Evolutionary conservation across 768 basidiomycete species (phyloP).

Genomic region (Boletus insuetus): DNA sequence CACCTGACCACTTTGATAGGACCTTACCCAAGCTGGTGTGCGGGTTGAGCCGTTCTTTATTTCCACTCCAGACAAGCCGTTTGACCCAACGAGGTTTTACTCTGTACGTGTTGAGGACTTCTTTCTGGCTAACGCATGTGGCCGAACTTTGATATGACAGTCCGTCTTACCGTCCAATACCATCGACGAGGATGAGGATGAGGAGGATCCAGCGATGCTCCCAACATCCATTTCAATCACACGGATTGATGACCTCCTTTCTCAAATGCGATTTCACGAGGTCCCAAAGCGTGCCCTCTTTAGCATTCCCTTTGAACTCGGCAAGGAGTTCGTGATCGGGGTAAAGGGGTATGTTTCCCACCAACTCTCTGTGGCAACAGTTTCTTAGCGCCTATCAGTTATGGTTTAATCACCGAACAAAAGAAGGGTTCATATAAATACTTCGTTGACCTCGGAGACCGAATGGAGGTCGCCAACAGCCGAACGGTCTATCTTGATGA

Average conservation of each 20-base stretch:
- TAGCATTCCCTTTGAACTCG: slow-evolving; percentile 78
- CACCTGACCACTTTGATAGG: slow-evolving; percentile 43
- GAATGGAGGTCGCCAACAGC: slow-evolving; percentile 70
- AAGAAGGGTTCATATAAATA: slow-evolving; percentile 80
- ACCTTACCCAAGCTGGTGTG: slow-evolving; percentile 76
- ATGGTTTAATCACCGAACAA: slow-evolving; percentile 85
- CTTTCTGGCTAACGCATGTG: neutral
- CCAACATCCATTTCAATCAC: slow-evolving; percentile 72
- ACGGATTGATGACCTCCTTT: slow-evolving; percentile 72
- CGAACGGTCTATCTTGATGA: slow-evolving; percentile 77
- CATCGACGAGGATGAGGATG: slow-evolving; percentile 42
- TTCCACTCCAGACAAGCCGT: slow-evolving; percentile 59
- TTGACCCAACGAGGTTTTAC: slow-evolving; percentile 76
- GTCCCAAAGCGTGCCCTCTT: slow-evolving; percentile 81
- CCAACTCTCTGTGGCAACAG: neutral
- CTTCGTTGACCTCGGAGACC: slow-evolving; percentile 75
- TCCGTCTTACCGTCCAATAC: slow-evolving; percentile 55
- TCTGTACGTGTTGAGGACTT: slow-evolving; percentile 46
- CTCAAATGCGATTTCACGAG: slow-evolving; percentile 80
- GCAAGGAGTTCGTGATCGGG: slow-evolving; percentile 69
- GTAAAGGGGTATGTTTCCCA: slow-evolving; percentile 65
- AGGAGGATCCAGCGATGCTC: slow-evolving; percentile 52
- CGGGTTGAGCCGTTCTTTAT: slow-evolving; percentile 90
- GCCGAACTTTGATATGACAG: slow-evolving; percentile 34
- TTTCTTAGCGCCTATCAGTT: slow-evolving; percentile 46